These are phyloP conservation scores for Syzygium malaccense DNA, from an alignment of 441 rosid genomes.

Conservation along the genomic window DNA sequence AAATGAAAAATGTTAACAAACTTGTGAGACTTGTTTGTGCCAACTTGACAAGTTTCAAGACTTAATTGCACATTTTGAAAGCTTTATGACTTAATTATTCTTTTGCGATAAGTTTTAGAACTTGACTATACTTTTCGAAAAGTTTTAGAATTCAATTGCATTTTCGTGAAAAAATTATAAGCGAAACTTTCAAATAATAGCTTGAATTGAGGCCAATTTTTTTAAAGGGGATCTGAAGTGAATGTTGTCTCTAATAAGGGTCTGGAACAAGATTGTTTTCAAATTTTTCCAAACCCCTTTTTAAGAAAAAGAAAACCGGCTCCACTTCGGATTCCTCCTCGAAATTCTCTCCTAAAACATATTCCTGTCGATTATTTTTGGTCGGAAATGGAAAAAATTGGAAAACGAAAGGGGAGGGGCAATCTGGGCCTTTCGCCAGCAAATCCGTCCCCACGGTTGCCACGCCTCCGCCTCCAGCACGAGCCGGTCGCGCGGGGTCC, in stretches of 20 bases:
- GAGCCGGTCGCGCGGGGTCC: background rate
- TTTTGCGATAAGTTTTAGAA: no score
- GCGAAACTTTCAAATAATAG: background rate
- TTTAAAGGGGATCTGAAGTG: accelerated
- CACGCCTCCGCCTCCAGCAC: constrained; percentile 6
- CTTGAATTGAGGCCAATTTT: background rate
- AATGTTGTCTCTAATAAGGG: accelerated
- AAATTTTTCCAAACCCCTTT: accelerated
- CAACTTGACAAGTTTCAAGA: no score
- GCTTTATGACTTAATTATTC: no score
- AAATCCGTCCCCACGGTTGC: background rate
- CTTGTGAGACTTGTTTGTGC: no score
- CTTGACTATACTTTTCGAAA: no score
- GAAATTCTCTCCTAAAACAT: accelerated
- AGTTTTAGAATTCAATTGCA: no score
- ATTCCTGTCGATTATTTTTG: background rate
- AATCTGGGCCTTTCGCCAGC: background rate
- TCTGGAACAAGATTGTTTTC: accelerated
- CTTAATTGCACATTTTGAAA: no score
- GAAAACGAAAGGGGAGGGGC: background rate
- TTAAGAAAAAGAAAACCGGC: accelerated
- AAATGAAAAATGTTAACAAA: no score
- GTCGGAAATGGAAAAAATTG: background rate
- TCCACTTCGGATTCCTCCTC: accelerated
- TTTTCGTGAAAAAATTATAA: no score